Evolutionary conservation across 169 alveolate genomes (phyloP), one percentile per base, ranked within the genome.

Genomic region (Eimeria brunetti): DNA sequence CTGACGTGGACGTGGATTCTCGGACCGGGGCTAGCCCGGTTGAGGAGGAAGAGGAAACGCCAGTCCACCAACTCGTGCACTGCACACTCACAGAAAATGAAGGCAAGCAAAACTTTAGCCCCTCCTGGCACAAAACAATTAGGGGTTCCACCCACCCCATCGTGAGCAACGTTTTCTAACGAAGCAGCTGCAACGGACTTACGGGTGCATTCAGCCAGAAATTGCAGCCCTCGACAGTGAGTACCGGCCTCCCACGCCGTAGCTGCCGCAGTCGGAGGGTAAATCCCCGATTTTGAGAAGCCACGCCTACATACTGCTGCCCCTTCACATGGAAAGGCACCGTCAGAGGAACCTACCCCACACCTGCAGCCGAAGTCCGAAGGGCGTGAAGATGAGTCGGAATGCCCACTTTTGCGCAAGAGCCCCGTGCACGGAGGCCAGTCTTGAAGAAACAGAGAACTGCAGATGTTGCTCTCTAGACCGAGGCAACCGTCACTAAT

Each of bases 1-100:
- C 93, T 86, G 80, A 86, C 83, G 93, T 64, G 93, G 33, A 86
- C 22, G 44, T 86, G 75, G 36, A 86, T 86, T 69, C 81, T 60
- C 33, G 93, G 93, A 27, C 93, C 93, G 12, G 83, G 93, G 64
- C 93, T 86, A 33, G 64, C 83, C 33, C 83, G 93, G 64, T 86
- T 62, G 1, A 86, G 83, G 84, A 86, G 93, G 56, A 64, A 86
- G 27, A 86, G 53, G 71, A 86, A 86, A 30, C 93, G 93, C 93
- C 93, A 86, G 69, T 86, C 93, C 83, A 86, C 93, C 81, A 62
- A 64, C 67, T 86, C 93, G 78, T 86, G 78, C 60, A 86, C 93
- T 86, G 81, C 93, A 27, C 22, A 49, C 22, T 16, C 64, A 86
- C 81, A 85, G 24, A 30, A 20, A 62, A 33, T 33, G 27, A 44